Evolutionary conservation across 208 protist genomes (phyloP).

Genomic region (Trypanosoma vivax): DNA sequence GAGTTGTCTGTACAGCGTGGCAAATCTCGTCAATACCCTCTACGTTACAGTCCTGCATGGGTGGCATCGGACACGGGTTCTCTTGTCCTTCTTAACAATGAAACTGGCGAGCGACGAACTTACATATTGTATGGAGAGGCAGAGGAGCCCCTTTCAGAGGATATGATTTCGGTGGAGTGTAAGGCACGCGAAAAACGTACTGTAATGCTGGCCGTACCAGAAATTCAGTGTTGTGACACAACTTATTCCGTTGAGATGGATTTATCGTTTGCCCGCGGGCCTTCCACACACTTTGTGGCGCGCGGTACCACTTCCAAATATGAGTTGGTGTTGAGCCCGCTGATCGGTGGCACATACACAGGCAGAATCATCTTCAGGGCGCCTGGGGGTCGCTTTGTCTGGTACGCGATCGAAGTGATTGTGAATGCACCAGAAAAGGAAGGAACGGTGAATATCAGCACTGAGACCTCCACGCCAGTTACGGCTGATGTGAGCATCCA

Average conservation of each 20-base stretch:
- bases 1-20: conserved; percentile 76
- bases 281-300: conserved; percentile 46
- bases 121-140: conserved; percentile 82
- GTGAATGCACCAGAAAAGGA: conserved; percentile 84
- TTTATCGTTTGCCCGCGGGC: conserved; percentile 73
- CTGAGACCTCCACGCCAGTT: conserved; percentile 75
- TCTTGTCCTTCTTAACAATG: conserved; percentile 80
- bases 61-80: conserved; percentile 48
- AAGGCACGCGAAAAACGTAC: conserved; percentile 53
- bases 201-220: conserved; percentile 65
- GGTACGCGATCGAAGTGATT: conserved; percentile 85
- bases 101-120: conserved; percentile 77
- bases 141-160: conserved; percentile 87
- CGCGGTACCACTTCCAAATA: conserved; percentile 60
- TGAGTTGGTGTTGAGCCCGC: conserved; percentile 60
- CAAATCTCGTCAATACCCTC: conserved; percentile 64
- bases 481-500: conserved; percentile 79
- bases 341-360: conserved; percentile 70
- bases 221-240: conserved; percentile 55
- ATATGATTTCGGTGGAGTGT: conserved; percentile 72
- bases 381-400: conserved; percentile 79
- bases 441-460: conserved; percentile 64
- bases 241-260: conserved; percentile 83
- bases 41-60: conserved; percentile 85
- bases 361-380: conserved; percentile 83